Base-by-base conservation (phyloP, 176 grass and related monocot genomes). In the Ampelocalamus luodianensis region DNA sequence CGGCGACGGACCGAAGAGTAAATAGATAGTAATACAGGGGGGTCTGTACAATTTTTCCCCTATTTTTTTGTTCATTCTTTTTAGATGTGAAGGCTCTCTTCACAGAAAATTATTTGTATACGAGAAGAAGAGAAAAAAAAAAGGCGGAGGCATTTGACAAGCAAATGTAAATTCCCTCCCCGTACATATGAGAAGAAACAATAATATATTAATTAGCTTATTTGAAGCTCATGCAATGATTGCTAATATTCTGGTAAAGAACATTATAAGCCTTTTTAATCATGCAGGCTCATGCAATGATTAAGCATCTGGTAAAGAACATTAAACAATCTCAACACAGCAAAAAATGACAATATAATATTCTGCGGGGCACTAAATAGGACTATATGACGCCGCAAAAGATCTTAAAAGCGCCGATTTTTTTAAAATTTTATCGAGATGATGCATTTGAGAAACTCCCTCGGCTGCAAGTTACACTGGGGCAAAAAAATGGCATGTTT, bases 21-120 rank as follows among this genome's bases (percentile, higher is more conserved):
- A 81, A 94, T 94, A 85, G 68, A 79, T 79, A 84, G 61, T 6
- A 1, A 79, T 3, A 68, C 39, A 2, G 40, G 64, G 85, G 69
- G 40, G 37, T 1, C 34, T 85, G 71, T 87, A 89, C 82, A 89
- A 86, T 85, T 94, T 88, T 85, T 10, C 67, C 82, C 87, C 61
- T 60, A 77, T 91, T 91, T 43, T 86, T 84, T 89, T 71, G 61
- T 84, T 89, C 85, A 81, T 87, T 87, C 56, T 89, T 90, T 81
- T 53, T 83, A 63, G 68, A 82, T n/a, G 79, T 23, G 84, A 86
- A 82, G 84, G 26, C 65, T 34, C 80, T 87, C 77, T 81, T 87
- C 74, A 39, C 79, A 39, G 32, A 20, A 72, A 43, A 83, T 80
- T 90, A 74, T 87, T 80, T 90, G 58, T 93, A 90, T 72, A 88